A percentile compares a stretch with the other conserved stretches of the same genome.
Evolutionary conservation across 495 filamentous ascomycete species (phyloP).

Genomic region (Trichoderma orchidacearum): DNA sequence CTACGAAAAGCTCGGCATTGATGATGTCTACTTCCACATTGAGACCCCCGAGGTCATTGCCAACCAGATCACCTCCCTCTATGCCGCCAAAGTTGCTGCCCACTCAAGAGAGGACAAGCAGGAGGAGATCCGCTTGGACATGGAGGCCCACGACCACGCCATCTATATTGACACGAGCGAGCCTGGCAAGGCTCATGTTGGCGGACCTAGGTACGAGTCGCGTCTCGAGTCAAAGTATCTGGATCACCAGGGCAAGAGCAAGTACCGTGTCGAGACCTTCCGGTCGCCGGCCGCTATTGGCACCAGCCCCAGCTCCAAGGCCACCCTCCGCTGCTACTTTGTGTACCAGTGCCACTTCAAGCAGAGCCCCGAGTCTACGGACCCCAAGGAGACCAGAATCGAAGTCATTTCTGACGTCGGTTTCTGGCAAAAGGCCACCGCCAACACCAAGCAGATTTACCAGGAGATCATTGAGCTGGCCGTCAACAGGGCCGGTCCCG

Average conservation of each 20-base stretch:
- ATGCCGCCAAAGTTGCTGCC: slow-evolving; percentile 93
- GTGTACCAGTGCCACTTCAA: slow-evolving; percentile 87
- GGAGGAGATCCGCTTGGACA: slow-evolving; percentile 86
- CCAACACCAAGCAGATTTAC: slow-evolving; percentile 90
- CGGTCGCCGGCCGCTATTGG: slow-evolving; percentile 66
- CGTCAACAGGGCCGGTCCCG: slow-evolving; percentile 71
- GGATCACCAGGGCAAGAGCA: slow-evolving; percentile 50
- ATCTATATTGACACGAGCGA: slow-evolving; percentile 97
- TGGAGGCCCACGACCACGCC: slow-evolving; percentile 88
- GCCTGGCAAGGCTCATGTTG: slow-evolving; percentile 60
- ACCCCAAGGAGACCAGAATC: slow-evolving; percentile 69
- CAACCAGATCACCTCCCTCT: slow-evolving; percentile 87
- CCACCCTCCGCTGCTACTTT: slow-evolving; percentile 92
- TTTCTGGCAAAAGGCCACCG: slow-evolving; percentile 88
- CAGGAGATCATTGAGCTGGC: slow-evolving; percentile 82
- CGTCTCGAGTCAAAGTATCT: slow-evolving; percentile 92
- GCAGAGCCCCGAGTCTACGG: slow-evolving; percentile 47
- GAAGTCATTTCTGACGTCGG: slow-evolving; percentile 86
- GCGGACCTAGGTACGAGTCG: slow-evolving; percentile 82
- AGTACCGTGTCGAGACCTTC: slow-evolving; percentile 93
- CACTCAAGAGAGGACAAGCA: slow-evolving; percentile 87
- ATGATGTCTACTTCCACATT: slow-evolving; percentile 97
- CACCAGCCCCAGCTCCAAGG: slow-evolving; percentile 38
- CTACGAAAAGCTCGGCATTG: slow-evolving; percentile 92
- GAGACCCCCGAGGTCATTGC: slow-evolving; percentile 79